These are phyloP conservation scores for Rubia yunnanensis DNA, from an alignment of 257 asterid genomes.

Conservation along the genomic window DNA sequence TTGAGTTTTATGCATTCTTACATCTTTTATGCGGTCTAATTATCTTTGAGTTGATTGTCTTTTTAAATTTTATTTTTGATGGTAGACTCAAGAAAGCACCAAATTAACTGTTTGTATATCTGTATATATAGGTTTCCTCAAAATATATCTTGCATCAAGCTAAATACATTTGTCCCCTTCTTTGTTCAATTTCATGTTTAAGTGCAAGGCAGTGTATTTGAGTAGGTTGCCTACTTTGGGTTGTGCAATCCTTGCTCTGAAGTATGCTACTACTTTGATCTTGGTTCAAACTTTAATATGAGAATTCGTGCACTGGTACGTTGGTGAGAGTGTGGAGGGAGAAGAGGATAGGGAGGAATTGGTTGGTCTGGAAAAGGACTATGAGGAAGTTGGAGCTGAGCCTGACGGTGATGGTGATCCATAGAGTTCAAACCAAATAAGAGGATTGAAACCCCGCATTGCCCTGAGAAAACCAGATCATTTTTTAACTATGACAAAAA, in stretches of 20 bases:
- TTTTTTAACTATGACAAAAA: no score
- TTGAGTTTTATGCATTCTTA: neutral
- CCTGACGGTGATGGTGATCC: no score
- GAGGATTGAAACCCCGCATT: no score
- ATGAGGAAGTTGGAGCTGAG: no score
- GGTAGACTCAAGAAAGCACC: neutral
- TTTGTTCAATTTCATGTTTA: neutral
- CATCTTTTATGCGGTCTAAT: neutral
- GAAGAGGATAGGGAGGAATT: no score
- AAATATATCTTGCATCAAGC: neutral
- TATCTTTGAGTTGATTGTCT: neutral
- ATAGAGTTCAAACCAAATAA: no score
- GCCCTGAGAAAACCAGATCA: no score
- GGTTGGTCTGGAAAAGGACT: no score
- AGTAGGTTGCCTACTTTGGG: neutral
- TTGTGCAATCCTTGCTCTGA: neutral
- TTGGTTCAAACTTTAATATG: neutral
- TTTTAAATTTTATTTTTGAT: neutral
- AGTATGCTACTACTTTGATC: neutral
- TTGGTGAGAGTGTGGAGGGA: no score
- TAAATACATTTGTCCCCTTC: neutral
- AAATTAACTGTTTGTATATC: neutral
- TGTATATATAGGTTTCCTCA: neutral
- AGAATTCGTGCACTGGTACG: no score
- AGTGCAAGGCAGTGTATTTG: neutral